A percentile compares a stretch with the other conserved stretches of the same genome.
Conservation (phyloP, 2,329 filamentous ascomycete species). For the Cytospora piceae region DNA sequence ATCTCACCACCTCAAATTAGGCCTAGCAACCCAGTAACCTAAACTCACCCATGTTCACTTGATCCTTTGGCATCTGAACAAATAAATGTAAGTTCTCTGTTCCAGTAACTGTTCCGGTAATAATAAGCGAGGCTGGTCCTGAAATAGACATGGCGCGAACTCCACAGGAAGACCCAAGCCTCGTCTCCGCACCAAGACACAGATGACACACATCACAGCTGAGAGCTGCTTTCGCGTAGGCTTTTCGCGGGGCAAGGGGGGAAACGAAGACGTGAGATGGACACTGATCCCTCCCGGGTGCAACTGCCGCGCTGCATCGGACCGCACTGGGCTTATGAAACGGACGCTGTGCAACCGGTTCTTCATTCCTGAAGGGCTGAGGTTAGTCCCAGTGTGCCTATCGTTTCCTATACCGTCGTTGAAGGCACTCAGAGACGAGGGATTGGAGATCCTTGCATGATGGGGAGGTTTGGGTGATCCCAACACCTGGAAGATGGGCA, state of each 20-base stretch:
- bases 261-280: background rate
- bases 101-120: background rate
- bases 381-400: background rate
- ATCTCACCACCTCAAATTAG: background rate
- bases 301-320: constrained; percentile 2
- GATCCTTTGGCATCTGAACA: background rate
- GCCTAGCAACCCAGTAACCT: background rate
- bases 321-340: background rate
- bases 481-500: too few species aligned
- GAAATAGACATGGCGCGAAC: background rate
- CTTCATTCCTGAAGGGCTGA: background rate
- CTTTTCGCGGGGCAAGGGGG: background rate
- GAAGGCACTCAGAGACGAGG: background rate
- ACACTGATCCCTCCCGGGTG: background rate
- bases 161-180: too few species aligned
- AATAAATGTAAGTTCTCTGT: background rate
- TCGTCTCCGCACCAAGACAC: background rate
- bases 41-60: background rate
- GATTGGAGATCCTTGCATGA: background rate
- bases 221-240: background rate
- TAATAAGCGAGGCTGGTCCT: background rate
- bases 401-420: background rate
- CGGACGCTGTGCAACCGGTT: background rate
- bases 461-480: too few species aligned
- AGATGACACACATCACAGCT: background rate